phyloP scores from a whole-genome alignment of 306 rosid species.

The Pueraria montana region DNA sequence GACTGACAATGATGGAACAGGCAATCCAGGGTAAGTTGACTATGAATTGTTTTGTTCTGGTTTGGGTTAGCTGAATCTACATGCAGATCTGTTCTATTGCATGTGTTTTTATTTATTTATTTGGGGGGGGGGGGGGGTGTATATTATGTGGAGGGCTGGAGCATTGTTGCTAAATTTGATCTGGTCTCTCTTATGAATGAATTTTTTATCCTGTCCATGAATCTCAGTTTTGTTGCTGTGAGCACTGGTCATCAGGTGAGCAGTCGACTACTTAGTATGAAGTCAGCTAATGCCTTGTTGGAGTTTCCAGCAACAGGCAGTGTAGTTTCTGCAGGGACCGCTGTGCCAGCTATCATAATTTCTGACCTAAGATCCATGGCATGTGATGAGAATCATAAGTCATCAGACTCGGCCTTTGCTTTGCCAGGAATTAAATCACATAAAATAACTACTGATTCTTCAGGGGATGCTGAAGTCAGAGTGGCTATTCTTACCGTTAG shows the following conservation, averaged over 20 bases:
- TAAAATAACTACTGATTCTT: slow-evolving; percentile 49
- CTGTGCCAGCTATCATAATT: slow-evolving; percentile 73
- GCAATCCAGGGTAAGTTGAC: slow-evolving; percentile 81
- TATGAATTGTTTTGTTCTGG: slow-evolving; percentile 34
- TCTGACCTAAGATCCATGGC: slow-evolving; percentile 62
- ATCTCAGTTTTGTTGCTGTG: slow-evolving; percentile 87
- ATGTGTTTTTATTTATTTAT: neutral
- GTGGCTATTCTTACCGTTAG: slow-evolving; percentile 94
- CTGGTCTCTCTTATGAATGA: slow-evolving; percentile 30
- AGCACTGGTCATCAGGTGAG: slow-evolving; percentile 93
- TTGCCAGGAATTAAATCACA: slow-evolving; percentile 46
- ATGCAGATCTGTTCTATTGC: slow-evolving; percentile 26
- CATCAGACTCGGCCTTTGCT: slow-evolving; percentile 48
- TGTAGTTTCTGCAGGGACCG: slow-evolving; percentile 70
- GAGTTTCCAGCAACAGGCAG: slow-evolving; percentile 81
- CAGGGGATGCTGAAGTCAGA: slow-evolving; percentile 55
- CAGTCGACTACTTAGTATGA: slow-evolving; percentile 89
- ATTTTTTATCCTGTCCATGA: slow-evolving; percentile 26
- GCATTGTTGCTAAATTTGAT: slow-evolving; percentile 10
- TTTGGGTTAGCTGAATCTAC: slow-evolving; percentile 23
- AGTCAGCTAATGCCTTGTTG: slow-evolving; percentile 90
- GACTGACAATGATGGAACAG: slow-evolving; percentile 88
- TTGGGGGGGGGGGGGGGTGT: neutral
- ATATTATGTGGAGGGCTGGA: slow-evolving; percentile 4
- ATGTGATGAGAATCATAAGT: slow-evolving; percentile 37